Evolutionary conservation across 768 basidiomycete species (phyloP), one percentile per base, ranked within the genome.

Genomic region (Agaricus subrufescens): DNA sequence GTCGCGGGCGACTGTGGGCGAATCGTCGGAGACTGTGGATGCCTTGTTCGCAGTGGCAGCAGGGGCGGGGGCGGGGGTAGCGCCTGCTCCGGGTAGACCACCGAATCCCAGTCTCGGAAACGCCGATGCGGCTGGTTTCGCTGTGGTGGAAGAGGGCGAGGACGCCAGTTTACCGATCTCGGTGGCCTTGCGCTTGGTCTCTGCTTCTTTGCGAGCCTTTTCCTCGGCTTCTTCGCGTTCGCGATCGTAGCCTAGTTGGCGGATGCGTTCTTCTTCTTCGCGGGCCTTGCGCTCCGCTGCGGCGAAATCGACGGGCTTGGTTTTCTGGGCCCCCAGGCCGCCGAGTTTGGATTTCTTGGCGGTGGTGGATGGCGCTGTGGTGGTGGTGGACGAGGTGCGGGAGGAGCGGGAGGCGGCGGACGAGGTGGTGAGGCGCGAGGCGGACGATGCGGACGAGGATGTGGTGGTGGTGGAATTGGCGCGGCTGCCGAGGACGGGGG

Each of bases 211-310:
- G 59, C 77, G 76, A 37, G 81, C 83, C 64, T 82, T 85, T 61
- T 87, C 90, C 65, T 94, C 94, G 23, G 86, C 86, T 63, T 89
- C 90, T 68, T 97, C 92, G 40, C 83, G 76, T 65, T 86, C 81
- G 19, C 90, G 81, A 67, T 97, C 93, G 66, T 98, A 97, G 0
- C 95, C 96, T 15, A 97, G 80, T 62, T 94, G 85, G 68, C 91
- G 89, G 68, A 94, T 83, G 56, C 94, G 80, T 70, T 95, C 95
- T 26, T 93, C 94, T 68, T 98, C 97, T 65, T 94, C 95, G 27
- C 81, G 67, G 0, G 97, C 97, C 62, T 88, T 89, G 29, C 87
- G 78, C 69, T 98, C 95, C 0, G 94, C 97, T 63, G 93, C 93
- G 19, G 89, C 97, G 67, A 99, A 99, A 71, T 98, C 86, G 61